phyloP scores from a whole-genome alignment of 495 filamentous ascomycete species.

The Friedmanniomyces simplex region DNA sequence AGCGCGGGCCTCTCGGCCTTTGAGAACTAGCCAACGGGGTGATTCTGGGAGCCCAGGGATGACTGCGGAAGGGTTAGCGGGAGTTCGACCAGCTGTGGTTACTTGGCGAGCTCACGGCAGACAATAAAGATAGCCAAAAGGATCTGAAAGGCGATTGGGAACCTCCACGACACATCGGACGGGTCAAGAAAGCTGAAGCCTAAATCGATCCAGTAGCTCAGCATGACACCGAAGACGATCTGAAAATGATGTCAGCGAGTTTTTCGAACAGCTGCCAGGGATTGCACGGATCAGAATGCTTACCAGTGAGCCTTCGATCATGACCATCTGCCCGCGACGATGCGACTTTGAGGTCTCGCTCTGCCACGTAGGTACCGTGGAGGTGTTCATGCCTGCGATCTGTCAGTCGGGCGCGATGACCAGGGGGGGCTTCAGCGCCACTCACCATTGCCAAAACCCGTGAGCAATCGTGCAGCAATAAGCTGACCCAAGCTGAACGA shows the following conservation, averaged over 20 bases:
- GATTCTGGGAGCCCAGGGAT: conserved; percentile 22
- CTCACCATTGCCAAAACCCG: conserved; percentile 45
- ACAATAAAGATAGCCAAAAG: conserved; percentile 16
- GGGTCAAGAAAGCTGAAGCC: conserved; percentile 40
- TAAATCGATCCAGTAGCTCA: conserved; percentile 36
- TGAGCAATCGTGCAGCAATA: conserved; percentile 54
- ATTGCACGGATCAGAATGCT: too few relatives aligned
- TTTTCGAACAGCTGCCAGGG: too few relatives aligned
- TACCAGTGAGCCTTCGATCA: conserved; percentile 27
- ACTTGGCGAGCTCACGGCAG: not conserved
- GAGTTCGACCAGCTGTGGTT: not conserved
- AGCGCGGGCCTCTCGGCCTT: conserved; percentile 22
- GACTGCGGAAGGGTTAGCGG: not conserved
- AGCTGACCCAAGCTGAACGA: conserved; percentile 52
- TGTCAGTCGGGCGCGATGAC: too few relatives aligned
- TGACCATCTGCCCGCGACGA: conserved; percentile 31
- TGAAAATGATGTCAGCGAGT: too few relatives aligned
- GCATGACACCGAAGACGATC: conserved; percentile 27
- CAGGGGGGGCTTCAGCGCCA: not conserved
- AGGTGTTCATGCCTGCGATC: conserved; percentile 44
- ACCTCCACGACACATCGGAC: conserved; percentile 36
- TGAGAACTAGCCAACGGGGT: conserved; percentile 24
- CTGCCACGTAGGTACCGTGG: conserved; percentile 33
- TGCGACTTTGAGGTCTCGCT: conserved; percentile 30
- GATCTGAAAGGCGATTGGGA: conserved; percentile 34